Base-by-base conservation (phyloP, 2,329 filamentous ascomycete species). In the Colletotrichum sp. region DNA sequence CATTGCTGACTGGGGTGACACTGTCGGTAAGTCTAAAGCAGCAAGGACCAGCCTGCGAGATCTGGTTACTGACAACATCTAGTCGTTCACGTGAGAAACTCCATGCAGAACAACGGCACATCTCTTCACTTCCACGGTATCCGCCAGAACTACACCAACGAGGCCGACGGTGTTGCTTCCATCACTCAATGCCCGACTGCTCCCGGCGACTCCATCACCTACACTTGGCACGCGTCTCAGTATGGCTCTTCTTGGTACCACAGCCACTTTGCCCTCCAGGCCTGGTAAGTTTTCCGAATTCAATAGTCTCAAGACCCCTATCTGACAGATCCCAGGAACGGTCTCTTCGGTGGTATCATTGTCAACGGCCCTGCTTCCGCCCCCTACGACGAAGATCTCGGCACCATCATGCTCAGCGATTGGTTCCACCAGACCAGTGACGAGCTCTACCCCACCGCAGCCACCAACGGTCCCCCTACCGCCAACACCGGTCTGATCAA, bases 331-430 rank as follows among this genome's bases (percentile, higher is more conserved):
- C 30, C 6, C 26, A 76, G 75, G 75, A 76, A 76, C 60, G 93
- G 93, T 3, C 83, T 93, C 0, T 85, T 90, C 34, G 93, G 93
- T 0, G 88, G 87, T 4, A 90, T 94, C 36, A 83, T 93, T 16
- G 90, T 93, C 78, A 87, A 92, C 70, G 92, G 92, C 0, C 92
- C 92, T 1, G 87, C 88, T 0, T 88, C 89, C 7, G 85, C 87
- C 15, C 87, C 91, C 78, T 93, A 93, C 79, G 92, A 95, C 76
- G 86, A 89, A 63, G 93, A 95, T 79, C 85, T 93, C 0, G 93
- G 93, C 5, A 83, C 87, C 9, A 79, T 93, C 3, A 85, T 92
- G 21, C 81, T 94, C 12, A 89, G 87, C 16, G 92, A 93, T 78
- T 93, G 91, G 90, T 88, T 87, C 78, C 89, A 91, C 77, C 34